Evolutionary conservation across 164 flowering plant species (phyloP).

Genomic region (Echeveria elegans): DNA sequence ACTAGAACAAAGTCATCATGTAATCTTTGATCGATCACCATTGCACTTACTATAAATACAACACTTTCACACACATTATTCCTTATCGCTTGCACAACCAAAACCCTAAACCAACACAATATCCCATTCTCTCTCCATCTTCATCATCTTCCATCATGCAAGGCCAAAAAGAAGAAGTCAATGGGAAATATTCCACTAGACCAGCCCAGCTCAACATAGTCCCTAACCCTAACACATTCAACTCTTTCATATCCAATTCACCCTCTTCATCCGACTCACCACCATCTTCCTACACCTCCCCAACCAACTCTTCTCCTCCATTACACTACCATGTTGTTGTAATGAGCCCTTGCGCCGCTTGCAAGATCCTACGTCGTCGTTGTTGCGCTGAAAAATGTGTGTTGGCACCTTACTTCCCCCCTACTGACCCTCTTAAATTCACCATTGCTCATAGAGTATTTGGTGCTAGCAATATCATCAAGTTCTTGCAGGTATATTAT

Average conservation of each 20-base stretch:
- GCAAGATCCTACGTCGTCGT: constrained; percentile 59
- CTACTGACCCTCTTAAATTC: constrained; percentile 63
- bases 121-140: too few relatives aligned
- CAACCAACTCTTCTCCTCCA: background rate
- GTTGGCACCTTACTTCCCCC: constrained; percentile 70
- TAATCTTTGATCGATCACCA: too few relatives aligned
- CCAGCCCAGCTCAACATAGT: background rate
- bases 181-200: background rate
- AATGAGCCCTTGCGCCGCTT: constrained; percentile 44
- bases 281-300: background rate
- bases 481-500: constrained; percentile 53
- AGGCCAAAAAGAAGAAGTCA: background rate
- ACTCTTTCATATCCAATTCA: too few relatives aligned
- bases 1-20: too few relatives aligned
- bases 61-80: background rate
- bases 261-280: too few relatives aligned
- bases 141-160: background rate
- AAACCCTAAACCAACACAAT: too few relatives aligned
- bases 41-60: background rate
- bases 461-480: constrained; percentile 78
- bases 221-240: background rate
- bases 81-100: background rate
- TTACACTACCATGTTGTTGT: background rate
- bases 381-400: constrained; percentile 56
- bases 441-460: constrained; percentile 72